Evolutionary conservation across 805 yeast genomes (phyloP).

Genomic region (Teunomyces aglyptinius): DNA sequence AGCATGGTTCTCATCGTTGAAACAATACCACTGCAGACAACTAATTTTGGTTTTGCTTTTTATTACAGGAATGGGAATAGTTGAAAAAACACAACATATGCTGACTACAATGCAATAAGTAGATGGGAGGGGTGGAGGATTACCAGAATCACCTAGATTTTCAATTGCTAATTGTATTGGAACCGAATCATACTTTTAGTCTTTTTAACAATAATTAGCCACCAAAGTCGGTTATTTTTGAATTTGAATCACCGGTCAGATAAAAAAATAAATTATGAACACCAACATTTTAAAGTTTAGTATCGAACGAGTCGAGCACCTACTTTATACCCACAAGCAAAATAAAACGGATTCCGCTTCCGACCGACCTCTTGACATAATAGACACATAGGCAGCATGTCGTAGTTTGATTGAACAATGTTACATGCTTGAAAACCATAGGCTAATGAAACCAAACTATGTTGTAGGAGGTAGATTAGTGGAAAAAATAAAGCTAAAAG

Average conservation of each 20-base stretch:
- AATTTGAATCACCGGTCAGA: background rate
- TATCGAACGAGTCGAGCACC: background rate
- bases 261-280: background rate
- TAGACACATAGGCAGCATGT: background rate
- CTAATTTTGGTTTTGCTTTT: background rate
- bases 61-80: background rate
- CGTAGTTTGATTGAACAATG: too few species aligned
- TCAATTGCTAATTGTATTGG: too few species aligned
- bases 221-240: background rate
- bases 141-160: too few species aligned
- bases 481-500: background rate
- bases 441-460: too few species aligned
- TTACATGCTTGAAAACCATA: too few species aligned
- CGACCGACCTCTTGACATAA: background rate
- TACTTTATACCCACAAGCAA: background rate
- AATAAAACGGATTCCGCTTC: background rate
- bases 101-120: too few species aligned
- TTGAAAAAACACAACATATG: too few species aligned
- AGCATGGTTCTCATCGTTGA: background rate
- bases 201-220: background rate
- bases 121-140: too few species aligned
- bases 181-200: background rate
- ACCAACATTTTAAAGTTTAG: background rate
- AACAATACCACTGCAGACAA: background rate
- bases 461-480: too few species aligned